These are phyloP conservation scores for Calonectria naviculata DNA, from an alignment of 2,329 filamentous ascomycete genomes.

Conservation along the genomic window DNA sequence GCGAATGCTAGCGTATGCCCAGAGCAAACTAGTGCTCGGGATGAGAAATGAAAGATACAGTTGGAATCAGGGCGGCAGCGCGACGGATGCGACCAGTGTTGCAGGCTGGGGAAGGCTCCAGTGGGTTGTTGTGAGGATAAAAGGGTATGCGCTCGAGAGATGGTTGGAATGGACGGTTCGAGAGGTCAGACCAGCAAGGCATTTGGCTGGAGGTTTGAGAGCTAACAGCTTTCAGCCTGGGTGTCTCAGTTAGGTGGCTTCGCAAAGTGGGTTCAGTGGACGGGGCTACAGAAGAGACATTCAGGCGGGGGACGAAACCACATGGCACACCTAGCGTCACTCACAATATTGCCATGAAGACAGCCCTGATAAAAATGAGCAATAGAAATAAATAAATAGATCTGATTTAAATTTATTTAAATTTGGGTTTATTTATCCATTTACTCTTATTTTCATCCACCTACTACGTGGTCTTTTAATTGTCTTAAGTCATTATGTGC, in stretches of 20 bases:
- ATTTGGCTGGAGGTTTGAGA: background rate
- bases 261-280: constrained; percentile 26
- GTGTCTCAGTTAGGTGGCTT: constrained; percentile 5
- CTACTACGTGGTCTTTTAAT: too few relatives aligned
- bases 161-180: background rate
- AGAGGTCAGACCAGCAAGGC: background rate
- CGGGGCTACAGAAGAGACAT: constrained; percentile 30
- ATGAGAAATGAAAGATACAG: background rate
- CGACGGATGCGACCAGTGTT: background rate
- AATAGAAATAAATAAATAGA: too few relatives aligned
- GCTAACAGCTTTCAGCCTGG: background rate
- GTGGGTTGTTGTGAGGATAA: background rate
- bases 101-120: background rate
- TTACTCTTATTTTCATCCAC: too few relatives aligned
- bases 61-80: background rate
- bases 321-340: too few relatives aligned
- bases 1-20: background rate
- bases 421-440: too few relatives aligned
- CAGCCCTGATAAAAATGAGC: too few relatives aligned
- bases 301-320: too few relatives aligned
- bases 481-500: too few relatives aligned
- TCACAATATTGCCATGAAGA: too few relatives aligned
- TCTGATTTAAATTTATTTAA: too few relatives aligned
- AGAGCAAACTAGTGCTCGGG: constrained; percentile 17
- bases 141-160: background rate